Evolutionary conservation across 108 stramenopile species (phyloP), one percentile per base, ranked within the genome.

Genomic region (Thalassiosira profunda): DNA sequence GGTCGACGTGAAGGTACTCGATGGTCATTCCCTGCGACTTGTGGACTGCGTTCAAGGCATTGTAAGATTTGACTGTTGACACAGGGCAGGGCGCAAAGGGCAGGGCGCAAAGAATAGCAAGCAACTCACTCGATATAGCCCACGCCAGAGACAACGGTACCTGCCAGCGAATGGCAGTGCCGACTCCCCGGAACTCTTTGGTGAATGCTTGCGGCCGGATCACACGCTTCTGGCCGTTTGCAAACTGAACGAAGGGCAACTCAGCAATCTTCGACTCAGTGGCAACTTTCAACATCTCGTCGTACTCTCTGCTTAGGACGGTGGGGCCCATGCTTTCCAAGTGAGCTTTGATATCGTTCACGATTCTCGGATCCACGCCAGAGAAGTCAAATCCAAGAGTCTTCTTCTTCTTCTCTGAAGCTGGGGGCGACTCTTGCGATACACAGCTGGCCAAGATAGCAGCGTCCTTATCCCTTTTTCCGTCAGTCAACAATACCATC

Each of bases 21-120:
- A 95, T 63, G 2, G 93, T 91, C 87, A 91, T 89, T 17, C 96
- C 96, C 58, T 97, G 96, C 31, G 82, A 75, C 59, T 93, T 93
- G 71, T 97, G 93, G 24, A 97, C 48, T 2, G 85, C 82, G 10
- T n/a, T n/a, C n/a, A n/a, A n/a, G n/a, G n/a, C n/a, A n/a, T n/a
- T n/a, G n/a, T n/a, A n/a, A n/a, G n/a, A n/a, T n/a, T n/a, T n/a
- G n/a, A n/a, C n/a, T n/a, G n/a, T n/a, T n/a, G n/a, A n/a, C n/a
- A n/a, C n/a, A n/a, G n/a, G n/a, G n/a, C n/a, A n/a, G n/a, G n/a
- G n/a, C n/a, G n/a, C n/a, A n/a, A n/a, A n/a, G n/a, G n/a, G n/a
- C n/a, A n/a, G n/a, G n/a, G n/a, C n/a, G n/a, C n/a, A n/a, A n/a
- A n/a, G n/a, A n/a, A n/a, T n/a, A n/a, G n/a, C n/a, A n/a, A n/a